Percentiles rank a stretch among this genome's conserved stretches.
Evolutionary conservation across 2,329 filamentous ascomycete genomes (phyloP).

Genomic region (Aureobasidium namibiae): DNA sequence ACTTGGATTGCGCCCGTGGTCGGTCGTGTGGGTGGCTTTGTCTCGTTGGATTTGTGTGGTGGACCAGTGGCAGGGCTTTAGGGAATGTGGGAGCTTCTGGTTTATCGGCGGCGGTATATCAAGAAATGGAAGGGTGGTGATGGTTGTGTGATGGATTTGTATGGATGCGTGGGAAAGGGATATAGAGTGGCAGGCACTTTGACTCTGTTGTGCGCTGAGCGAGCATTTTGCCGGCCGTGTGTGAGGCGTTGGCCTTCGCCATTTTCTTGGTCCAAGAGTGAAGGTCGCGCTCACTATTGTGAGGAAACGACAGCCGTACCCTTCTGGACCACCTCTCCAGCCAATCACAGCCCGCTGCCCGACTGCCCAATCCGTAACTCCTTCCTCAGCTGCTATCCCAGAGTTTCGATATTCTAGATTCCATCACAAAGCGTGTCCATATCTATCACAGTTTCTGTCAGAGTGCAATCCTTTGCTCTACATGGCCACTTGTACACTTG

Average conservation of each 20-base stretch:
- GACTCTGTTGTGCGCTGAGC: slow-evolving; percentile 9
- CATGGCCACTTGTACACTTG: not conserved
- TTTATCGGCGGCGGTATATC: slow-evolving; percentile 16
- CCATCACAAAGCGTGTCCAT: not conserved
- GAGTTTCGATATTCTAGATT: no score
- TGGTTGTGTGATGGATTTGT: slow-evolving; percentile 5
- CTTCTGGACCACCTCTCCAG: not conserved
- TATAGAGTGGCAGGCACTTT: not conserved
- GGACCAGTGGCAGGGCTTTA: not conserved
- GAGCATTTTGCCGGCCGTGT: slow-evolving; percentile 8
- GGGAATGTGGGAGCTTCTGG: slow-evolving; percentile 15
- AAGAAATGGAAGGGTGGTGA: slow-evolving; percentile 3
- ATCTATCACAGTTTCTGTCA: not conserved
- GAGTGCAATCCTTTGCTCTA: not conserved
- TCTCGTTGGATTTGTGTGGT: not conserved
- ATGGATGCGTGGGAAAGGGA: not conserved
- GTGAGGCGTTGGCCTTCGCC: slow-evolving; percentile 6
- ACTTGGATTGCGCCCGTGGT: slow-evolving; percentile 16
- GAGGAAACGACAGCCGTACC: not conserved
- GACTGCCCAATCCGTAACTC: not conserved
- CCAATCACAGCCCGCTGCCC: not conserved
- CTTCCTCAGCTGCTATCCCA: not conserved
- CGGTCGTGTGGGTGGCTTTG: slow-evolving; percentile 14
- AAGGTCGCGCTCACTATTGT: not conserved
- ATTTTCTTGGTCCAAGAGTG: slow-evolving; percentile 1